Percentiles rank a stretch among this genome's conserved stretches.
Conservation (phyloP, 2,329 filamentous ascomycete species). For the Dryadomyces sulphureus region DNA sequence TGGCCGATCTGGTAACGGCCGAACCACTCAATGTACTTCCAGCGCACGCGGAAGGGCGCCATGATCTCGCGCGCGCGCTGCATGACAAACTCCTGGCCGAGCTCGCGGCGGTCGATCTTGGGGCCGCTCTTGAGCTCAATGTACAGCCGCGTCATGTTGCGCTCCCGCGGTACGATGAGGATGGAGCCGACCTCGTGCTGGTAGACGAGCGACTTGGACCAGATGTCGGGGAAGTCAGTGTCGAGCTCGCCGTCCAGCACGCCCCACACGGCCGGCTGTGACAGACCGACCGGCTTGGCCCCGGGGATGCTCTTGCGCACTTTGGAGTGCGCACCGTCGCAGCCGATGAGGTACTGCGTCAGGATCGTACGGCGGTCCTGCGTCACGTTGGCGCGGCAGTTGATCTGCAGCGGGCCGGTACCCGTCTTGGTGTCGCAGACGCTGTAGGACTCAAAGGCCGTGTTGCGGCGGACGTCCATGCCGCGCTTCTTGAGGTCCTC, state of each 20-base stretch:
- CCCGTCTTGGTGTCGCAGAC: constrained; percentile 28
- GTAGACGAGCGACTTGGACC: constrained; percentile 58
- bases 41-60: constrained; percentile 39
- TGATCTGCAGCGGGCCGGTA: constrained; percentile 30
- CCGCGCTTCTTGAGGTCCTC: constrained; percentile 53
- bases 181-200: constrained; percentile 54
- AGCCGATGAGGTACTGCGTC: constrained; percentile 53
- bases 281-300: constrained; percentile 12
- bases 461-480: constrained; percentile 46
- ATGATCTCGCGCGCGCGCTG: constrained; percentile 43
- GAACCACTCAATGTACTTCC: constrained; percentile 54
- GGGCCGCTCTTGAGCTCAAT: constrained; percentile 34
- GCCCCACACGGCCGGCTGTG: constrained; percentile 41
- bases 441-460: constrained; percentile 45
- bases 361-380: constrained; percentile 30
- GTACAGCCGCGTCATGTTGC: constrained; percentile 54
- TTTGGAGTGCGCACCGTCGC: constrained; percentile 58
- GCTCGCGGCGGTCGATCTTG: constrained; percentile 16
- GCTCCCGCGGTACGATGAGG: constrained; percentile 58
- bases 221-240: constrained; percentile 61
- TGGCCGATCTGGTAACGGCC: constrained; percentile 58
- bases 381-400: constrained; percentile 35
- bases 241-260: constrained; percentile 57
- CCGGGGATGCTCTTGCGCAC: constrained; percentile 48
- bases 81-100: constrained; percentile 51